Percentiles rank a stretch among this genome's conserved stretches.
phyloP scores from a whole-genome alignment of 2,329 filamentous ascomycete genomes.

The Pseudocercospora macadamiae region DNA sequence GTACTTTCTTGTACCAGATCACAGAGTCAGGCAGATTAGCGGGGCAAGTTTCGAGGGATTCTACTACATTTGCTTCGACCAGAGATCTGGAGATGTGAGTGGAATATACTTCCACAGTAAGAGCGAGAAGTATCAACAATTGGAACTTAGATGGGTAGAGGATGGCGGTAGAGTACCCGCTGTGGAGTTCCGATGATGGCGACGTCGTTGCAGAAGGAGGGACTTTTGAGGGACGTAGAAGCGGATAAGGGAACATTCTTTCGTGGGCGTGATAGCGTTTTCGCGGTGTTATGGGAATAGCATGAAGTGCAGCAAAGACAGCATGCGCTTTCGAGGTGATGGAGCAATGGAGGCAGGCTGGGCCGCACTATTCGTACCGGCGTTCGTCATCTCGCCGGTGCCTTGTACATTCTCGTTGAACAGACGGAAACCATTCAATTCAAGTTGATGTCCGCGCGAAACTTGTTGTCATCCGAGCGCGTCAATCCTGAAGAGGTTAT shows the following conservation, averaged over 20 bases:
- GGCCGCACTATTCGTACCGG: background rate
- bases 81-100: conserved; percentile 79
- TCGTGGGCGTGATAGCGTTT: conserved; percentile 28
- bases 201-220: background rate
- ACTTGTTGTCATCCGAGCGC: no score
- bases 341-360: background rate
- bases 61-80: conserved; percentile 99
- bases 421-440: background rate
- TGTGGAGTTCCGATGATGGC: conserved; percentile 78
- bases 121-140: conserved; percentile 97
- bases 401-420: conserved; percentile 5
- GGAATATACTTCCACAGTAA: conserved; percentile 98
- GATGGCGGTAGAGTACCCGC: conserved; percentile 82
- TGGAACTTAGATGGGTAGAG: conserved; percentile 86
- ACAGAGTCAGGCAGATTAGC: conserved; percentile 84
- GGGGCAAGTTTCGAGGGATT: conserved; percentile 98
- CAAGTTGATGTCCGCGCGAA: background rate
- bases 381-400: background rate
- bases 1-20: conserved; percentile 93
- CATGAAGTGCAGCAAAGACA: conserved; percentile 11
- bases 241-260: background rate
- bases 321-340: background rate
- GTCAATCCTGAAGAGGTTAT: no score
- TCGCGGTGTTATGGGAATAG: conserved; percentile 17
- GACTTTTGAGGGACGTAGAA: no score